Conservation (phyloP, 768 basidiomycete genomes). For the Nevesoporus exiguus region DNA sequence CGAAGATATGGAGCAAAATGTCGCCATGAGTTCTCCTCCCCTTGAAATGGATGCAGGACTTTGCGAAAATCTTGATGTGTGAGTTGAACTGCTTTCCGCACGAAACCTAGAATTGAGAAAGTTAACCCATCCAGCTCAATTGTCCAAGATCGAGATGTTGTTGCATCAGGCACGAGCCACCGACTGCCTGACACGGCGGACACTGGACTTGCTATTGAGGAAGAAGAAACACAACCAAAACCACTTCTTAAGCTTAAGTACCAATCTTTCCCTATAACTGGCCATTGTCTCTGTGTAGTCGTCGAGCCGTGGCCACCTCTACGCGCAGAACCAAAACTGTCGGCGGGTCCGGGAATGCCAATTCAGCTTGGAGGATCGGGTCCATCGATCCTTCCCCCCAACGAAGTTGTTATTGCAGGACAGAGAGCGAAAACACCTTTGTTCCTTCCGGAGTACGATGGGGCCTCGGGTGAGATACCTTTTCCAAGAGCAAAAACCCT, state of each 20-base stretch:
- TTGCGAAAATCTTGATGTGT: conserved; percentile 1
- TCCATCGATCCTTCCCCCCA: conserved; percentile 24
- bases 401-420: conserved; percentile 12
- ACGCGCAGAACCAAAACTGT: conserved; percentile 34
- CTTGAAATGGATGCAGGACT: neutral
- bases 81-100: neutral
- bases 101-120: neutral
- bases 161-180: neutral
- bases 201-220: conserved; percentile 45
- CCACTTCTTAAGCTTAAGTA: conserved; percentile 63
- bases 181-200: conserved; percentile 4
- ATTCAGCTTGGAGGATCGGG: conserved; percentile 22
- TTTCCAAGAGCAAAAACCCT: conserved; percentile 24
- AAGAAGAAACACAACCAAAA: conserved; percentile 72
- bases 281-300: conserved; percentile 74
- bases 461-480: conserved; percentile 39
- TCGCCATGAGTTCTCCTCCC: conserved; percentile 15
- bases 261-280: conserved; percentile 66
- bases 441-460: conserved; percentile 65
- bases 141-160: neutral
- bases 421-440: conserved; percentile 58
- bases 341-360: conserved; percentile 31
- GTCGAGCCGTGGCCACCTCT: conserved; percentile 76
- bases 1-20: conserved; percentile 10
- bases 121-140: neutral